Evolutionary conservation across 2,329 filamentous ascomycete genomes (phyloP), one percentile per base, ranked within the genome.

Genomic region (Clonostachys solani): DNA sequence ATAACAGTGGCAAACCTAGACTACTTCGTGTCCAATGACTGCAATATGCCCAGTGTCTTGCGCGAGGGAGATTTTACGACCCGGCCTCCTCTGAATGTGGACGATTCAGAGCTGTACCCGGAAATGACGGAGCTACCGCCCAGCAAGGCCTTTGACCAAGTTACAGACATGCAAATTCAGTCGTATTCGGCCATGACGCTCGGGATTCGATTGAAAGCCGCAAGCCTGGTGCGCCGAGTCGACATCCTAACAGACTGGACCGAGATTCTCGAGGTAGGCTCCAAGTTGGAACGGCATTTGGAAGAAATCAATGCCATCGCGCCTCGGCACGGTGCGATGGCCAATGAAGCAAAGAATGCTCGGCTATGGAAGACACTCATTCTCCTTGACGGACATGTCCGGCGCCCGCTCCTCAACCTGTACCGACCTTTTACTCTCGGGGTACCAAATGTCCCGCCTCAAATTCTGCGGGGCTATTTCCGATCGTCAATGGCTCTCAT

Each of bases 1-100:
- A 79, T 71, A 44, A 77, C 76, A 5, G 73, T 81, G 38, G 61
- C 80, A 36, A 78, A 81, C 51, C 73, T 81, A 61, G 78, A 81
- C 52, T 61, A 80, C 35, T 75, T 80, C 52, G 67, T 78, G 40
- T 77, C 77, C 2, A 68, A 80, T 43, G 69, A 73, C 18, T 73
- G 72, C 56, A 76, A 73, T 52, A 60, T 81, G 45, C 77, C 77
- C 1, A 74, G 68, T 40, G 63, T 75, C 13, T 66, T 80, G 6
- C 69, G 75, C 3, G 73, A 78, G 7, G 75, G 72, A 10, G 77
- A 81, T 56, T 80, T 73, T 49, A 76, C 75, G 0, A 80, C 75
- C 56, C 63, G 61, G 10, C 72, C 77, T 3, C 78, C 78, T 6
- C 67, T 72, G 37, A 81, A 81, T 52, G 59, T 81, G 17, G 69